Evolutionary conservation across 352 stramenopile genomes (phyloP), one percentile per base, ranked within the genome.

Genomic region (Phytophthora pluvialis): DNA sequence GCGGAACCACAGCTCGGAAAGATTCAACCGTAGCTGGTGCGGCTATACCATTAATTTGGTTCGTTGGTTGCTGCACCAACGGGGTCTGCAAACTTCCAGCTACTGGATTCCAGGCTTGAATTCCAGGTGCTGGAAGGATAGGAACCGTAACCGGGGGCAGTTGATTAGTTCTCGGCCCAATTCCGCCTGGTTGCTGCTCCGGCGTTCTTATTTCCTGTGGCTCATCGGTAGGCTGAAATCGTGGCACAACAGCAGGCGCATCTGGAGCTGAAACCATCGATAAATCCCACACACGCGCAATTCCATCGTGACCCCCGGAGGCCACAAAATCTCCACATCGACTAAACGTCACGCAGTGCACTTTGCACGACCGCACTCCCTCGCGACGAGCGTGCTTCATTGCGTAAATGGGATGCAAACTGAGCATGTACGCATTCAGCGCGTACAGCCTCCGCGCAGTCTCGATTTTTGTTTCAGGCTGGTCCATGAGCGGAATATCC

Each of bases 281-380:
- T 43, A 92, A 86, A 67, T 90, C 76, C 95, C 94, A 99, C 21
- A 99, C 77, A 21, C 93, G 83, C 38, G 82, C 91, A 13, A 98
- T 85, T 43, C 92, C 95, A 79, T 99, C 96, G 73, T 98, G 91
- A 6, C 90, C 91, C 5, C 95, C 97, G 28, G 96, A 98, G 4
- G 91, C 90, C 49, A 99, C 89, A 60, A 77, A 98, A 73, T 77
- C 86, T 70, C 72, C 95, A 77, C 60, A 97, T 31, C 64, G 93
- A 86, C 81, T 94, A 49, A 90, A 89, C 18, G 77, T 79, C 25
- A 92, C 51, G 48, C 79, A 88, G 35, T 89, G 76, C n/a, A 92
- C 83, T 70, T 92, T 92, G 62, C 79, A 87, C 21, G 83, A 89
- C 32, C 82, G 75, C 21, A 79, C 70, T 15, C 80, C 80, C 16